Evolutionary conservation across 75 land plant species (phyloP), one percentile per base, ranked within the genome.

Genomic region (Adiantum capillusveneris): DNA sequence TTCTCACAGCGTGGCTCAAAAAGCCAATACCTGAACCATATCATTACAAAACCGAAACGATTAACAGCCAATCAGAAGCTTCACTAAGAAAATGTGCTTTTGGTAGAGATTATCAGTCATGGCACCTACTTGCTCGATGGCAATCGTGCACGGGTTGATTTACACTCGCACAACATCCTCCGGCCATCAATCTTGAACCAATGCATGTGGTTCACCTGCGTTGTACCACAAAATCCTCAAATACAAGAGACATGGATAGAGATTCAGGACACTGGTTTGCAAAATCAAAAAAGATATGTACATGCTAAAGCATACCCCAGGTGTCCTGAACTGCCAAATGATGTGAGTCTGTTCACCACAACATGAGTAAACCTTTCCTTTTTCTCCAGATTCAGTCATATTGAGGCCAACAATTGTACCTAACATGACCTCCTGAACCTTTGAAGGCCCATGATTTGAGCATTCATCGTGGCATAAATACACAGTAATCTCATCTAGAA

Each of bases 161-260:
- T 71, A 61, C 96, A 90, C 61, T 90, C 96, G 66, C 96, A 90
- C 18, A 70, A 31, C 66, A 84, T 77, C 54, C 59, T 75, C 42
- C 84, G 44, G 54, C 75, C 71, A 58, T 77, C 82, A 36, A 78
- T 42, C 13, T 31, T 73, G 60, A 73, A 90, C 96, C 96, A 90
- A 34, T 79, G 83, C 78, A 86, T 64, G 54, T 86, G 96, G 59
- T 77, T 90, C 46, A 90, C 96, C 96, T 85, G 63, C 21, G 42
- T 49, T 50, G 16, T 18, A 26, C 20, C 13, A 19, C 17, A 25
- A 39, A 37, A 5, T 14, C 2, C 22, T 19, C 18, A 39, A 39
- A 9, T 39, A 9, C 13, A 9, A 39, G 13, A 9, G 12, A 39
- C 12, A n/a, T n/a, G n/a, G n/a, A n/a, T n/a, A n/a, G n/a, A n/a